A percentile compares a stretch with the other conserved stretches of the same genome.
Conservation (phyloP, 345 rosid species). For the Aurinia saxatilis region DNA sequence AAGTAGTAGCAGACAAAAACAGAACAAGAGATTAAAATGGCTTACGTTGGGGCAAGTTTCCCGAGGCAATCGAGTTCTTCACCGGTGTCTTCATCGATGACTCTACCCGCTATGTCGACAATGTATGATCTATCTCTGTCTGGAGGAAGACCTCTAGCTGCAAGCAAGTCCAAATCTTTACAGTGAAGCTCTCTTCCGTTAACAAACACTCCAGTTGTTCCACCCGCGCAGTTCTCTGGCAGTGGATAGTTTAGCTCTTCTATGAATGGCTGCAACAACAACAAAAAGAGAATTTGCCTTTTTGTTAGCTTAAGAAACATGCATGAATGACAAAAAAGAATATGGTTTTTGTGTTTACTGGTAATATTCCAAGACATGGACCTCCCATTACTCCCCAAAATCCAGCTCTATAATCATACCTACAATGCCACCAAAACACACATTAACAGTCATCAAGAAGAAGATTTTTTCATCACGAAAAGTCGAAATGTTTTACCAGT, state of each 20-base stretch:
- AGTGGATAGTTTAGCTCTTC: slow-evolving; percentile 73
- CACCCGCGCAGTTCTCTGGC: slow-evolving; percentile 76
- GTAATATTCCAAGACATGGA: slow-evolving; percentile 85
- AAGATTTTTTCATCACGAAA: background rate
- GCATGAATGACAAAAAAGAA: background rate
- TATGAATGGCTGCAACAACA: slow-evolving; percentile 59
- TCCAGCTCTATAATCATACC: slow-evolving; percentile 90
- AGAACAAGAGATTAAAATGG: background rate
- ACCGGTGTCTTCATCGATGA: slow-evolving; percentile 79
- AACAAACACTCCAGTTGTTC: slow-evolving; percentile 64
- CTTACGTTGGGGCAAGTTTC: slow-evolving; percentile 95
- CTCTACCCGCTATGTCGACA: slow-evolving; percentile 72
- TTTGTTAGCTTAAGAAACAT: background rate
- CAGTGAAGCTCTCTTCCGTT: slow-evolving; percentile 90
- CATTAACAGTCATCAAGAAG: background rate
- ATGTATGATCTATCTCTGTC: slow-evolving; percentile 64
- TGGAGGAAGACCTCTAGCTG: slow-evolving; percentile 66
- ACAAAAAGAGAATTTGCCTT: background rate
- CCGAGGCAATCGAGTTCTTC: slow-evolving; percentile 91
- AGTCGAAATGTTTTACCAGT: slow-evolving; percentile 44
- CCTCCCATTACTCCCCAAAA: slow-evolving; percentile 91
- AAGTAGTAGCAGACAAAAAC: background rate
- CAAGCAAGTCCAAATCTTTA: slow-evolving; percentile 76
- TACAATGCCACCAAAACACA: slow-evolving; percentile 29
- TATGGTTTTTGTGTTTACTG: slow-evolving; percentile 37